phyloP scores from a whole-genome alignment of 2,329 filamentous ascomycete species.

The Fusarium xyrophilum region DNA sequence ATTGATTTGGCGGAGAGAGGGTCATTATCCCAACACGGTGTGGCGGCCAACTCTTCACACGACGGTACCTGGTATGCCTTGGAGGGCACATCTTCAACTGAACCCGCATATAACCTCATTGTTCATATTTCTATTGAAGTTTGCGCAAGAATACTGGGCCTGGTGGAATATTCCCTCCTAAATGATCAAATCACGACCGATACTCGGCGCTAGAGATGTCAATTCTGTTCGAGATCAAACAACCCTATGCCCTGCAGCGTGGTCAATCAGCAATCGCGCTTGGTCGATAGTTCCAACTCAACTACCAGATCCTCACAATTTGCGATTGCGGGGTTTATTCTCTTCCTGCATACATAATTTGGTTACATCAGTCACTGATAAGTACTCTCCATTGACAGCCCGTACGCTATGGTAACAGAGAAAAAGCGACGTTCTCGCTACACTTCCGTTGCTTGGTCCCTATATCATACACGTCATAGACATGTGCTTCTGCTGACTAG shows the following conservation, averaged over 20 bases:
- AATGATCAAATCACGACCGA: background rate
- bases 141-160: background rate
- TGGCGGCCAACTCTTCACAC: too few species aligned
- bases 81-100: too few species aligned
- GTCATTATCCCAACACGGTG: too few species aligned
- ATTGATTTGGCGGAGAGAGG: too few species aligned
- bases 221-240: background rate
- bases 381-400: background rate
- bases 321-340: background rate
- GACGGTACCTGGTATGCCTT: too few species aligned
- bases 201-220: background rate
- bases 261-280: background rate
- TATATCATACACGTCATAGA: background rate
- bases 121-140: background rate
- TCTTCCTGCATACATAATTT: background rate
- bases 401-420: background rate
- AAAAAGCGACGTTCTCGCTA: background rate
- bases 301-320: fast-evolving
- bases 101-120: too few species aligned
- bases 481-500: background rate
- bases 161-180: fast-evolving
- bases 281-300: background rate
- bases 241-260: too few species aligned
- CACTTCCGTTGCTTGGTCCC: background rate
- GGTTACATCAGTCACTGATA: too few species aligned